A percentile compares a stretch with the other conserved stretches of the same genome.
Conservation (phyloP, 148 eudicot genomes). For the Suaeda aralocaspica region DNA sequence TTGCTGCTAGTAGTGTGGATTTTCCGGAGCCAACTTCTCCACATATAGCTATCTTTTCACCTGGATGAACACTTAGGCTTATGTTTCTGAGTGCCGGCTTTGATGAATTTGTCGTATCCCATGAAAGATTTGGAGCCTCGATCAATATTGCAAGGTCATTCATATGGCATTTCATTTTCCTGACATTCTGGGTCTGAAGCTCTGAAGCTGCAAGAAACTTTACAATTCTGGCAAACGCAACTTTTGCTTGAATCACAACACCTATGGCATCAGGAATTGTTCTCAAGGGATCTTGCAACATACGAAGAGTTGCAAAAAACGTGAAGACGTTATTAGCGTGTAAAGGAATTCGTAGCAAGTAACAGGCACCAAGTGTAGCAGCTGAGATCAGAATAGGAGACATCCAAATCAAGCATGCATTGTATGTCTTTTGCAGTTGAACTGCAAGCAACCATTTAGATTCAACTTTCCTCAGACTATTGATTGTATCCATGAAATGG, state of each 20-base stretch:
- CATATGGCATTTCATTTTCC: slow-evolving; percentile 23
- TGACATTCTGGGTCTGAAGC: slow-evolving; percentile 38
- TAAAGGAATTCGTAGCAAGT: slow-evolving; percentile 46
- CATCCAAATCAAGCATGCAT: slow-evolving; percentile 51
- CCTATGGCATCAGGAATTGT: slow-evolving; percentile 57
- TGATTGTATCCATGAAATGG: slow-evolving; percentile 54
- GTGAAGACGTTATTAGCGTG: slow-evolving; percentile 70
- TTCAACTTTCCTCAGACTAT: slow-evolving; percentile 45
- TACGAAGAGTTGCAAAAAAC: slow-evolving; percentile 58
- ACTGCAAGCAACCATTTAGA: slow-evolving; percentile 52
- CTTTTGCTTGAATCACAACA: slow-evolving; percentile 61
- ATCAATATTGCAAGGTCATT: slow-evolving; percentile 25
- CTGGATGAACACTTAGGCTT: slow-evolving; percentile 39
- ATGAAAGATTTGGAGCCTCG: slow-evolving; percentile 47
- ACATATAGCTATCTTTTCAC: slow-evolving; percentile 68
- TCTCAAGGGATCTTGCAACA: slow-evolving; percentile 66
- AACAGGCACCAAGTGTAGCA: slow-evolving; percentile 68
- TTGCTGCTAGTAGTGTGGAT: too few relatives aligned
- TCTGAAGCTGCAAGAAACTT: slow-evolving; percentile 64
- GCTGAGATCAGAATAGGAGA: slow-evolving; percentile 62
- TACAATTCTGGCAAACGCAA: slow-evolving; percentile 55
- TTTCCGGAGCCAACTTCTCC: slow-evolving; percentile 88
- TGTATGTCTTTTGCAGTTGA: slow-evolving; percentile 46
- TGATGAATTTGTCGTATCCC: slow-evolving; percentile 48
- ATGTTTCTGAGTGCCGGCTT: slow-evolving; percentile 50